These are phyloP conservation scores for Acaromyces ingoldii DNA, from an alignment of 1,284 basidiomycete species.

Conservation along the genomic window DNA sequence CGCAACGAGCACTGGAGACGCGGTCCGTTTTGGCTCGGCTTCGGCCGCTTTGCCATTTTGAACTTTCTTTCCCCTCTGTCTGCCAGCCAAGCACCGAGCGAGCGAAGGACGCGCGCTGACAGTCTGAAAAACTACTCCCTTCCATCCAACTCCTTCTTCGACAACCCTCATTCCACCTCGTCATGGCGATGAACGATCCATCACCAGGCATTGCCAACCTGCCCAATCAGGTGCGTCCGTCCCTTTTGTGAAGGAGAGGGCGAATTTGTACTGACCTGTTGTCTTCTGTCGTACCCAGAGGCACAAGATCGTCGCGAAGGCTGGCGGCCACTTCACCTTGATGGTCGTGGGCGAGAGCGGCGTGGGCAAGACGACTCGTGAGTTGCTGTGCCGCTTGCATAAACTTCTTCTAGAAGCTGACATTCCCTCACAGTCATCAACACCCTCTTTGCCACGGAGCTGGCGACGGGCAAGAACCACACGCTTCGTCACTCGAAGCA, in stretches of 20 bases:
- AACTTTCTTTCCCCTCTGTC: too few species aligned
- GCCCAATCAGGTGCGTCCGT: constrained; percentile 81
- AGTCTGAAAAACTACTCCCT: too few species aligned
- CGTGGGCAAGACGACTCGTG: constrained; percentile 46
- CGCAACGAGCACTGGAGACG: too few species aligned
- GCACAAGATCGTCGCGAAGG: constrained; percentile 70
- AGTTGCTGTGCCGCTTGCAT: constrained; percentile 6
- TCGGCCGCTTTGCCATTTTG: too few species aligned
- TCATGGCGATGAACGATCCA: background rate
- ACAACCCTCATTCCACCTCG: too few species aligned
- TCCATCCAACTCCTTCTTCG: too few species aligned
- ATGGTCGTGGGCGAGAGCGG: constrained; percentile 89
- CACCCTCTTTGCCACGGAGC: constrained; percentile 97
- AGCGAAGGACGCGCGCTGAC: too few species aligned
- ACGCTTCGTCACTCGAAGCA: constrained; percentile 85
- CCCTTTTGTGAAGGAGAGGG: background rate
- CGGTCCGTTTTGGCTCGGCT: too few species aligned
- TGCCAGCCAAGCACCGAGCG: too few species aligned
- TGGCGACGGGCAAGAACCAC: constrained; percentile 89
- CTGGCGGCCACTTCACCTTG: constrained; percentile 93
- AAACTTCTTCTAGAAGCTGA: background rate
- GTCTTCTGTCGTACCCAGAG: constrained; percentile 14
- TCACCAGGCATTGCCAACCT: constrained; percentile 70
- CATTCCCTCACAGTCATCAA: constrained; percentile 63
- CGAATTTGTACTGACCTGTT: too few species aligned